phyloP scores from a whole-genome alignment of 1,284 basidiomycete species.

The Peniophora sp. region DNA sequence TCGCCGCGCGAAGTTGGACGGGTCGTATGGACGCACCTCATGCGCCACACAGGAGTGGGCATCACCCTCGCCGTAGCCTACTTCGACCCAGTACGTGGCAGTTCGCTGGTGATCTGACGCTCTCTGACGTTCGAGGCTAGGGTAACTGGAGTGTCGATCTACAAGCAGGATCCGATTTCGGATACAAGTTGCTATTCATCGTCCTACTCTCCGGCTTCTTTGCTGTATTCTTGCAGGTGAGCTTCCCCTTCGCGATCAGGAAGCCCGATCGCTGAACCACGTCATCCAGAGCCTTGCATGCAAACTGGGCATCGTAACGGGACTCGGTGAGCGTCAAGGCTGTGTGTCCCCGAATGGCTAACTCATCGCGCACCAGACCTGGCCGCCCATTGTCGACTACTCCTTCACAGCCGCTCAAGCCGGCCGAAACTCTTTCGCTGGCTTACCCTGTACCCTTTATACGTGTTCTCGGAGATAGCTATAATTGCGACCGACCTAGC shows the following conservation, averaged over 20 bases:
- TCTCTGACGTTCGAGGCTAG: neutral
- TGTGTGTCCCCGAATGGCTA: neutral
- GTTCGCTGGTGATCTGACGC: neutral
- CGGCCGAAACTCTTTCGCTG: constrained; percentile 55
- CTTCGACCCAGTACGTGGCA: constrained; percentile 28
- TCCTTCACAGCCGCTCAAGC: constrained; percentile 60
- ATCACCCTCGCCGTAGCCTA: constrained; percentile 32
- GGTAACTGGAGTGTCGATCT: constrained; percentile 72
- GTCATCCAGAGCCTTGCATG: constrained; percentile 37
- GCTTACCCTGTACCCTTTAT: constrained; percentile 63
- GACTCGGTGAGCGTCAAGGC: constrained; percentile 38
- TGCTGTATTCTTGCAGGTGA: constrained; percentile 66
- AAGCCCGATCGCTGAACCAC: constrained; percentile 7
- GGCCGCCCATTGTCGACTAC: constrained; percentile 64
- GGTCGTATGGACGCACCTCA: constrained; percentile 21
- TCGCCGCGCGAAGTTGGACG: too few species aligned
- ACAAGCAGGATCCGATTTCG: constrained; percentile 66
- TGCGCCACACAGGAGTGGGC: constrained; percentile 27
- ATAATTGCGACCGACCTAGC: constrained; percentile 74
- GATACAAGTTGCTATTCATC: constrained; percentile 80
- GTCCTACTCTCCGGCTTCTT: constrained; percentile 81
- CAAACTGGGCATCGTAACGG: constrained; percentile 61
- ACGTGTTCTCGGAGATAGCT: constrained; percentile 64
- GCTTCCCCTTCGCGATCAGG: constrained; percentile 7
- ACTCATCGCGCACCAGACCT: constrained; percentile 33